Conservation (phyloP, 2,329 filamentous ascomycete genomes). For the Aspergillus pseudotamarii region DNA sequence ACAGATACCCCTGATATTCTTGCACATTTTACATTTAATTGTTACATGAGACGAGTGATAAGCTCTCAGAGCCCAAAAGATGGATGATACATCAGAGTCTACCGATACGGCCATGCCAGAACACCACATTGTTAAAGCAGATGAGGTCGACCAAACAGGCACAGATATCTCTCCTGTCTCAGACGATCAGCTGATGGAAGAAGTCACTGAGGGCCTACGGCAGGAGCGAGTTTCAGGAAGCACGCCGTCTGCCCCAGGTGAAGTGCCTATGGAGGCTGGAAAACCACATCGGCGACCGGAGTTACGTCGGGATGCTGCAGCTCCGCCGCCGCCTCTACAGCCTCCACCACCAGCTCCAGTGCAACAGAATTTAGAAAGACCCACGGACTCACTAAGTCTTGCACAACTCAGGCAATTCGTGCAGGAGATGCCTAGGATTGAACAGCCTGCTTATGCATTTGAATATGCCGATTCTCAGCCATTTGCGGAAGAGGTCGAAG, state of each 20-base stretch:
- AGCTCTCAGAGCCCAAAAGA: conserved; percentile 13
- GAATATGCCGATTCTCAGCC: conserved; percentile 72
- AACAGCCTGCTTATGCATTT: conserved; percentile 82
- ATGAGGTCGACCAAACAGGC: conserved; percentile 53
- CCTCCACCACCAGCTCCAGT: conserved; percentile 51
- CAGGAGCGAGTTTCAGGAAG: conserved; percentile 34
- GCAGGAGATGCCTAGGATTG: conserved; percentile 69
- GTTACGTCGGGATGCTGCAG: conserved; percentile 38
- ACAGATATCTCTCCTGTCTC: conserved; percentile 50
- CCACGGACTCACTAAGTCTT: conserved; percentile 72
- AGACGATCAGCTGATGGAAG: conserved; percentile 47
- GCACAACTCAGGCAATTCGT: conserved; percentile 74
- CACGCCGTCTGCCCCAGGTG: conserved; percentile 13
- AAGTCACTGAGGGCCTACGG: conserved; percentile 42
- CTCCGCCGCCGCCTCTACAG: conserved; percentile 47
- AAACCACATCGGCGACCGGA: conserved; percentile 35
- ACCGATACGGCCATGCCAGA: conserved; percentile 30
- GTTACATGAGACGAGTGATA: neutral
- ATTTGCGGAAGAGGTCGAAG: conserved; percentile 87
- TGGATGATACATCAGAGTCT: conserved; percentile 31
- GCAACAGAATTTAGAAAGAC: conserved; percentile 38
- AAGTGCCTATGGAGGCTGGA: conserved; percentile 18
- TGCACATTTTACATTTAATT: neutral
- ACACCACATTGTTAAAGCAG: conserved; percentile 51
- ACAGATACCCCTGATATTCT: neutral